phyloP scores from a whole-genome alignment of 495 filamentous ascomycete species.

The Astrocystis sublimbata region DNA sequence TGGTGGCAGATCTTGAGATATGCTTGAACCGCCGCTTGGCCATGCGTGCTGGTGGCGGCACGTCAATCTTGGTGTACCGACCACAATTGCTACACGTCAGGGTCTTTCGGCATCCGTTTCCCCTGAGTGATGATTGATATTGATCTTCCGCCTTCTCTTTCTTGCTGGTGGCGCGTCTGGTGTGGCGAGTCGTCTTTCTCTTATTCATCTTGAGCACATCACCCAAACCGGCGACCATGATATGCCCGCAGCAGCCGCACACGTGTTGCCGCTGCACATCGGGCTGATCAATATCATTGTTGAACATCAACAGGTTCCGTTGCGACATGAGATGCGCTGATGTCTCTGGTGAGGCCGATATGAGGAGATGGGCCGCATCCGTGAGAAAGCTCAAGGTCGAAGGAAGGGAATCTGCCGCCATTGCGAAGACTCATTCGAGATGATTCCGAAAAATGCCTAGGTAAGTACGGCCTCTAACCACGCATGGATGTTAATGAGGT shows the following conservation, averaged over 20 bases:
- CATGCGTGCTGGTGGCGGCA: slow-evolving; percentile 31
- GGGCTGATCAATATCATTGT: slow-evolving; percentile 41
- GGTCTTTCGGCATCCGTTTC: slow-evolving; percentile 35
- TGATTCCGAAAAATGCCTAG: no score
- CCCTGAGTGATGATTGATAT: slow-evolving; percentile 2
- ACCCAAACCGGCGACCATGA: slow-evolving; percentile 48
- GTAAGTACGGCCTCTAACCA: no score
- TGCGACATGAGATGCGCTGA: slow-evolving; percentile 53
- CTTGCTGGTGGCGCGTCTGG: not conserved
- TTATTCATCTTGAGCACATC: slow-evolving; percentile 39
- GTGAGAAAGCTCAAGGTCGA: slow-evolving; percentile 44
- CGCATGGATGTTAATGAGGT: no score
- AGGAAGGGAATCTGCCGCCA: slow-evolving; percentile 33
- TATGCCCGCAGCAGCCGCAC: slow-evolving; percentile 55
- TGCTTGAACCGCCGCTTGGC: slow-evolving; percentile 2
- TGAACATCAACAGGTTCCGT: slow-evolving; percentile 43
- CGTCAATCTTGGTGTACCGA: slow-evolving; percentile 39
- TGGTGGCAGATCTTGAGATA: not conserved
- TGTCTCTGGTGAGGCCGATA: slow-evolving; percentile 45
- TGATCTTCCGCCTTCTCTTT: slow-evolving; percentile 12
- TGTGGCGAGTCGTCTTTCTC: slow-evolving; percentile 23
- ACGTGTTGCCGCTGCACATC: slow-evolving; percentile 48
- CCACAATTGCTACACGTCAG: slow-evolving; percentile 48
- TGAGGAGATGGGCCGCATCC: slow-evolving; percentile 53
- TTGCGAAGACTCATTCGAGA: not conserved